Conservation (phyloP, 179 eudicot genomes). For the Monotropa hypopitys region DNA sequence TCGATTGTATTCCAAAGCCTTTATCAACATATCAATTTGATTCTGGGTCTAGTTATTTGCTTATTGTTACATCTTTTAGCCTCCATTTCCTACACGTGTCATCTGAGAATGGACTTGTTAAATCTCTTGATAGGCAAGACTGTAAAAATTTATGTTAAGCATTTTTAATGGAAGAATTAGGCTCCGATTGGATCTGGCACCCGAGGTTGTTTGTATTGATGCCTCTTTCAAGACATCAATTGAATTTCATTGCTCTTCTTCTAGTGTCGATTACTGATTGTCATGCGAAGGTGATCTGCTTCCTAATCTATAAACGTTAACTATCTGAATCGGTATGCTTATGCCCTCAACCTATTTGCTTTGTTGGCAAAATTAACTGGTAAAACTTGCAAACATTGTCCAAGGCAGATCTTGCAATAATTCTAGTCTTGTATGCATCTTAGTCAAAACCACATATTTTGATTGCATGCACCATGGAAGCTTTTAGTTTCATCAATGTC, state of each 20-base stretch:
- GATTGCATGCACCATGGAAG: not conserved
- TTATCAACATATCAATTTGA: not conserved
- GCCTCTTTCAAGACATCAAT: not conserved
- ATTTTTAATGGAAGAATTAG: not conserved
- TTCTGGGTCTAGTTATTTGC: not conserved
- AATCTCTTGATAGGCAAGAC: not conserved
- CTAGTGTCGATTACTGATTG: not conserved
- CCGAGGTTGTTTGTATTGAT: not conserved
- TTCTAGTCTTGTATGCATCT: not conserved
- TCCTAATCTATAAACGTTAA: not conserved
- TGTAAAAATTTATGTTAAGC: not conserved
- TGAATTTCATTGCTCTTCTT: not conserved
- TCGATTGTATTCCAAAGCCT: not conserved
- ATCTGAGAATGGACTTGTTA: not conserved
- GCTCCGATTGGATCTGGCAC: not conserved
- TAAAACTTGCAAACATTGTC: not conserved
- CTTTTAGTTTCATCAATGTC: not conserved
- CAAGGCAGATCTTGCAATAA: not conserved
- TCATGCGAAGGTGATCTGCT: not conserved
- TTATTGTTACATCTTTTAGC: not conserved
- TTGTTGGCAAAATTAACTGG: too few species aligned
- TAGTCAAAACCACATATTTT: not conserved
- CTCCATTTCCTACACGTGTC: not conserved
- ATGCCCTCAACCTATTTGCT: not conserved
- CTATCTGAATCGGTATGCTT: not conserved